These are phyloP conservation scores for Gliomastix tumulicola DNA, from an alignment of 2,329 filamentous ascomycete species.

Conservation along the genomic window DNA sequence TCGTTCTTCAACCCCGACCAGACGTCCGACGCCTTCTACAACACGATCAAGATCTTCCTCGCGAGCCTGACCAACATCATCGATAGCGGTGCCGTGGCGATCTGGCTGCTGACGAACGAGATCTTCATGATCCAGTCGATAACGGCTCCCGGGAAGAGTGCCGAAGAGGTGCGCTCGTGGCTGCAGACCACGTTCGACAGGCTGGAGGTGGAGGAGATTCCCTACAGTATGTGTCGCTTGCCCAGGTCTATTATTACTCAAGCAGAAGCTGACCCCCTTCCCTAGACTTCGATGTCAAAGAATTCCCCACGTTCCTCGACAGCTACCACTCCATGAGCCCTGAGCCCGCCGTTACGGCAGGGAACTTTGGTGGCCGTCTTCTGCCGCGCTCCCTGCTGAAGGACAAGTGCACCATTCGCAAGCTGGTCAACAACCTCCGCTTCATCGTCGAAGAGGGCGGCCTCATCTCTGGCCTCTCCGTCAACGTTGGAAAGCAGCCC, in stretches of 20 bases:
- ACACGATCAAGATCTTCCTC: neutral
- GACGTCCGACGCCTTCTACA: constrained; percentile 5
- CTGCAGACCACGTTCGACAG: constrained; percentile 20
- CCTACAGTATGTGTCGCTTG: constrained; percentile 4
- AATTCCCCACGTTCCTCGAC: constrained; percentile 19
- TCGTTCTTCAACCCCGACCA: constrained; percentile 26
- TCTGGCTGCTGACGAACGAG: constrained; percentile 39
- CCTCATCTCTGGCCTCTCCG: neutral
- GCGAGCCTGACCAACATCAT: constrained; percentile 22
- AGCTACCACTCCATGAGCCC: constrained; percentile 25
- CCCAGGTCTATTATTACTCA: no score
- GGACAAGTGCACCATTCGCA: neutral
- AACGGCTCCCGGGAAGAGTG: constrained; percentile 4
- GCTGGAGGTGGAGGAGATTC: constrained; percentile 15
- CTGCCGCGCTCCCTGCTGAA: constrained; percentile 18
- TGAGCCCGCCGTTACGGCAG: constrained; percentile 22
- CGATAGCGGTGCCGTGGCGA: constrained; percentile 39
- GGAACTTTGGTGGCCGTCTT: constrained; percentile 25
- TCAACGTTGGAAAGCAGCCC: constrained; percentile 12
- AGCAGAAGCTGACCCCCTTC: no score
- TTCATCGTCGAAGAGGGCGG: constrained; percentile 8
- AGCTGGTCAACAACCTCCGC: constrained; percentile 14
- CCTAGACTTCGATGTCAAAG: no score
- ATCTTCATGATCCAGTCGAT: constrained; percentile 25
- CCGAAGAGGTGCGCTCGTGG: constrained; percentile 10